Conservation (phyloP, 1,284 basidiomycete species). For the Boletus semigastroideus region DNA sequence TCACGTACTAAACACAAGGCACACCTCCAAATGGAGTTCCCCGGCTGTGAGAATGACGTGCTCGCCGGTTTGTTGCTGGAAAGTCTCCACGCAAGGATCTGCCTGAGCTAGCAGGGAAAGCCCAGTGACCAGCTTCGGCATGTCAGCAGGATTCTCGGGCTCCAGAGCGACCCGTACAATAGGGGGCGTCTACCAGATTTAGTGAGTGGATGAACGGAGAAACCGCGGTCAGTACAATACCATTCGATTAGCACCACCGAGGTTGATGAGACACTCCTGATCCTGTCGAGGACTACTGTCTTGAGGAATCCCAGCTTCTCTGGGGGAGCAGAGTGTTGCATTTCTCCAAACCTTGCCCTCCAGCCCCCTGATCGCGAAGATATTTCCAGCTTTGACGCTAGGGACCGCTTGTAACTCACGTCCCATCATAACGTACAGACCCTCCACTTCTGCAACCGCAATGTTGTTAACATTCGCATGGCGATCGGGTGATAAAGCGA, state of each 20-base stretch:
- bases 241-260: constrained; percentile 74
- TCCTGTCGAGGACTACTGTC: constrained; percentile 38
- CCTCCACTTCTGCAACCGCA: constrained; percentile 62
- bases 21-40: constrained; percentile 92
- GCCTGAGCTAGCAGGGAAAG: constrained; percentile 91
- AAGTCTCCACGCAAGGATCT: constrained; percentile 96
- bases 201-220: not conserved
- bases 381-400: constrained; percentile 90
- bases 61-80: constrained; percentile 96
- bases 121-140: constrained; percentile 89
- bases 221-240: constrained; percentile 40
- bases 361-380: constrained; percentile 91
- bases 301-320: constrained; percentile 42
- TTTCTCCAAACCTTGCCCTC: constrained; percentile 90
- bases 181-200: constrained; percentile 62
- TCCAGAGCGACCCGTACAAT: constrained; percentile 97
- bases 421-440: constrained; percentile 98
- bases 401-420: constrained; percentile 85
- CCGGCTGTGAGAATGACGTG: constrained; percentile 97
- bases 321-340: constrained; percentile 83
- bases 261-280: constrained; percentile 71
- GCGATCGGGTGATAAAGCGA: constrained; percentile 64
- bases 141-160: constrained; percentile 85
- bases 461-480: constrained; percentile 73
- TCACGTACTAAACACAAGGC: constrained; percentile 6